Evolutionary conservation across 306 rosid species (phyloP).

Genomic region (Inga oerstediana): DNA sequence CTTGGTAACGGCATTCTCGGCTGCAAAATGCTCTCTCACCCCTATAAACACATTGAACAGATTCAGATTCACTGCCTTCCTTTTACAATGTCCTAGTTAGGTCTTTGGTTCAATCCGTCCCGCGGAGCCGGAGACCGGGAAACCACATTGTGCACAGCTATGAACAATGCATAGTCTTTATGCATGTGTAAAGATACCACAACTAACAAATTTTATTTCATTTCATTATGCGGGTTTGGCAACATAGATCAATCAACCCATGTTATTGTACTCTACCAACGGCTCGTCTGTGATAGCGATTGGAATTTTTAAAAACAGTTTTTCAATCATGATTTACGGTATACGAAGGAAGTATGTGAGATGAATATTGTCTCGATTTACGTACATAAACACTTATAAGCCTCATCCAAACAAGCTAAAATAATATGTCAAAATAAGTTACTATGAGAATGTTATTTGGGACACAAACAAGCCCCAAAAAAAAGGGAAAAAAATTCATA

Average conservation of each 20-base stretch:
- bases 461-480: no score
- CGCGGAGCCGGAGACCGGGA: neutral
- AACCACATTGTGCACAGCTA: neutral
- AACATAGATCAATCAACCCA: no score
- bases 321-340: no score
- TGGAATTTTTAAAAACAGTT: no score
- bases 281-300: no score
- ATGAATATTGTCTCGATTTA: no score
- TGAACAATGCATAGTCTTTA: neutral
- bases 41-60: conserved; percentile 40
- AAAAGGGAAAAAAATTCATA: no score
- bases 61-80: neutral
- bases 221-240: neutral
- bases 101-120: neutral
- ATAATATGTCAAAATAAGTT: neutral
- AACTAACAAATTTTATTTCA: neutral
- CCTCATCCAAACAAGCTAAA: no score
- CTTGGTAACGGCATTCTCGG: conserved; percentile 75
- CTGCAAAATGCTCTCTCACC: conserved; percentile 98
- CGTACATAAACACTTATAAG: no score
- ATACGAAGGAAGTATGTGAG: no score
- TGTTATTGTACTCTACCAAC: no score
- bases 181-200: neutral
- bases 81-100: neutral
- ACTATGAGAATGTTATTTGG: no score